These are phyloP conservation scores for Nitzschia putrida DNA, from an alignment of 108 stramenopile species.

Conservation along the genomic window DNA sequence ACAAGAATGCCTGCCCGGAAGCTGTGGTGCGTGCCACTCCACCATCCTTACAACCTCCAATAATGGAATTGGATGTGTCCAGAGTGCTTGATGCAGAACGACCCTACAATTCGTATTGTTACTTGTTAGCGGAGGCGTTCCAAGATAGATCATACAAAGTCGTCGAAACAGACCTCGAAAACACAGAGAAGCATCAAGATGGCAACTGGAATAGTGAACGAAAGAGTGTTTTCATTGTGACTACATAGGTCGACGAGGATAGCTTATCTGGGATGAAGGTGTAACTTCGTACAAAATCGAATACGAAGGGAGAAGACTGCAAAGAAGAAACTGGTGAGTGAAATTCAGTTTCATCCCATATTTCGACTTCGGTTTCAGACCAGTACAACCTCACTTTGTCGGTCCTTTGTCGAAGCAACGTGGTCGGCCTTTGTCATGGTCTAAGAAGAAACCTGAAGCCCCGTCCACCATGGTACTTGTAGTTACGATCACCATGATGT, in stretches of 20 bases:
- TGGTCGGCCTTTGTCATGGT: no score
- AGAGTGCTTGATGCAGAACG: slow-evolving; percentile 25
- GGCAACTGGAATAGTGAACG: slow-evolving; percentile 66
- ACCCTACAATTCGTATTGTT: slow-evolving; percentile 57
- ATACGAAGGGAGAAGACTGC: no score
- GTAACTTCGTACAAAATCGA: not conserved
- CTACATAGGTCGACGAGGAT: slow-evolving; percentile 17
- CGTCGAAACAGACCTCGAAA: slow-evolving; percentile 48
- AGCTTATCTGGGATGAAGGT: not conserved
- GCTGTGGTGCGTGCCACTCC: slow-evolving; percentile 22
- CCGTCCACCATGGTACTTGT: no score
- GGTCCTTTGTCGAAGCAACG: no score
- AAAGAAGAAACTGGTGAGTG: no score
- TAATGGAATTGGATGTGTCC: slow-evolving; percentile 49
- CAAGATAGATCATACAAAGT: slow-evolving; percentile 39
- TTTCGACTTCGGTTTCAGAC: no score
- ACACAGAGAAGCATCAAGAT: slow-evolving; percentile 40
- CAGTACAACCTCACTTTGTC: no score
- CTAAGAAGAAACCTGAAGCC: no score
- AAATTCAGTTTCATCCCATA: no score
- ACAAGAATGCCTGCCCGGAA: slow-evolving; percentile 47
- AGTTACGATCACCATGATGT: no score
- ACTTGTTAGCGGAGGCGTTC: slow-evolving; percentile 46
- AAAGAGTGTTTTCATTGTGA: slow-evolving; percentile 62
- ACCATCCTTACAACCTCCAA: slow-evolving; percentile 39